A percentile compares a stretch with the other conserved stretches of the same genome.
Conservation (phyloP, 2,329 filamentous ascomycete genomes). For the Huntiella decipiens region DNA sequence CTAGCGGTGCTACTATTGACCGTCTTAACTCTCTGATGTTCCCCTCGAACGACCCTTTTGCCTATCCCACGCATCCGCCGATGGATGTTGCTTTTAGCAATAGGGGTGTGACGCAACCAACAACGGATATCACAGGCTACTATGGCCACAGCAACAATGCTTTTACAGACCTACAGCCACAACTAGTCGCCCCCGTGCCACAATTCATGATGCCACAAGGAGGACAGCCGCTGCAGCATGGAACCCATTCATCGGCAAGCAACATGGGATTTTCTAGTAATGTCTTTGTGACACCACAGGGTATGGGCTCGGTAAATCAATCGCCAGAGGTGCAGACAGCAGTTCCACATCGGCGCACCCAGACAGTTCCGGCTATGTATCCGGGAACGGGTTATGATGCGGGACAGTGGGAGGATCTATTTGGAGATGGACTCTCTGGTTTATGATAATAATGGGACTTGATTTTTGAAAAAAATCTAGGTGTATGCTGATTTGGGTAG, state of each 20-base stretch:
- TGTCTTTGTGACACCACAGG: conserved; percentile 1
- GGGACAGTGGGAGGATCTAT: conserved; percentile 26
- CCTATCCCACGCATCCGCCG: conserved; percentile 60
- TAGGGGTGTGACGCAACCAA: conserved; percentile 17
- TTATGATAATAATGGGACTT: conserved; percentile 18
- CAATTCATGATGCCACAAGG: conserved; percentile 39
- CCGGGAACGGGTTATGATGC: conserved; percentile 25
- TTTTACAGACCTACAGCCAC: conserved; percentile 51
- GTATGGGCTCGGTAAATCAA: not conserved
- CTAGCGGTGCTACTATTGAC: conserved; percentile 5
- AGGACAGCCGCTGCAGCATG: not conserved
- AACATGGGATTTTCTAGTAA: conserved; percentile 2
- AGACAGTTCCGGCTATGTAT: conserved; percentile 23
- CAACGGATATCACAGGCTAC: conserved; percentile 18
- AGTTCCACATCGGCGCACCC: not conserved
- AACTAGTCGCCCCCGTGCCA: conserved; percentile 51
- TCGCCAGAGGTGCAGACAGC: not conserved
- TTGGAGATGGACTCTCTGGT: conserved; percentile 26
- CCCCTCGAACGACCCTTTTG: conserved; percentile 56
- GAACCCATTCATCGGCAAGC: not conserved
- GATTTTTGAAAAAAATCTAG: not conserved
- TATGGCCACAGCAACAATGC: conserved; percentile 13
- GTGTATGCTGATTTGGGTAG: not conserved
- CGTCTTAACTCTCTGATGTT: conserved; percentile 61
- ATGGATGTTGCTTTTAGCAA: conserved; percentile 28